Evolutionary conservation across 2,329 filamentous ascomycete species (phyloP), one percentile per base, ranked within the genome.

Genomic region (Celoporthe dispersa): DNA sequence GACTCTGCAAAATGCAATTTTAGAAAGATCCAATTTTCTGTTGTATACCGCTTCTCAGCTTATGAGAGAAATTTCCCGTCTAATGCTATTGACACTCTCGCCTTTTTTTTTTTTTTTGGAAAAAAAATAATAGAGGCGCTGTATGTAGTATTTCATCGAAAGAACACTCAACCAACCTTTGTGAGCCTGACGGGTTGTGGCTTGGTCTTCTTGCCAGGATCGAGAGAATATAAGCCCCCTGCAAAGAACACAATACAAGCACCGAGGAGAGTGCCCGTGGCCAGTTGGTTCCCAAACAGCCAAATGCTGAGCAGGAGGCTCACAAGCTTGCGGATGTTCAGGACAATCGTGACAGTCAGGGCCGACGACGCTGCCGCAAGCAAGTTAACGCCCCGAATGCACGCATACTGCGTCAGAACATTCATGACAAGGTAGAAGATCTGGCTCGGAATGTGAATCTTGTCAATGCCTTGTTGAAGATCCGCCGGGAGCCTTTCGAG

Each of bases 331-430:
- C 96, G 88, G 71, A 99, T 92, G 79, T 98, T 99, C 71, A 99
- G 85, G 63, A 98, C 94, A 75, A 99, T 97, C 1, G 95, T 98
- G 33, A 99, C 96, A 0, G 96, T 98, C 68, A 99, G 86, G 0
- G 96, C 97, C 3, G 94, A 95, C 3, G 93, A 93, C 68, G 91
- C 91, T 0, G 95, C 93, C 1, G 93, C 94, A 5, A 99, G 85
- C n/a, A 97, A 87, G 75, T 98, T 98, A 69, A 99, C 96, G 1
- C 96, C 96, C 3, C 94, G 92, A 73, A 99, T 98, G 80, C 96
- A 99, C 33, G 94, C 88, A 76, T 98, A 94, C 80, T 99, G 96
- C 3, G 96, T 98, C 64, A 97, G 78, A 0, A 97, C 93, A 76
- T 97, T 97, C 72, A 92, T 85, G 1, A 85, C 82, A 22, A 97